phyloP scores from a whole-genome alignment of 1,284 basidiomycete genomes.

The Anthracocystis walkeri region DNA sequence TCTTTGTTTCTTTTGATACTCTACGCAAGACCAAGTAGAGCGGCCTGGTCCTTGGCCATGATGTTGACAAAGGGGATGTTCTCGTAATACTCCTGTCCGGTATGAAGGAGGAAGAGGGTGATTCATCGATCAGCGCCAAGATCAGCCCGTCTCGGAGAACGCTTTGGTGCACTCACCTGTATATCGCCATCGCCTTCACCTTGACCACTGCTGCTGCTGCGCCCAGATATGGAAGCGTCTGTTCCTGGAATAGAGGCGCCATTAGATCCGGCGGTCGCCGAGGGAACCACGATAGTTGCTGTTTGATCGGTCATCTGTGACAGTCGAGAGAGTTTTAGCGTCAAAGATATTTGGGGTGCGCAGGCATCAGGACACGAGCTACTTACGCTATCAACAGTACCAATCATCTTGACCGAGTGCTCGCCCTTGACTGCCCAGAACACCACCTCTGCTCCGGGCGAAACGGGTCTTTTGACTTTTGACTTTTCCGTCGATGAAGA shows the following conservation, averaged over 20 bases:
- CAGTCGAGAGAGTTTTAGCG: background rate
- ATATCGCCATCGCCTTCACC: background rate
- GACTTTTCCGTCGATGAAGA: background rate
- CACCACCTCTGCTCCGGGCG: conserved; percentile 32
- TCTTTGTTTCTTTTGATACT: background rate
- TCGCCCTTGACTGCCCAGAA: conserved; percentile 44
- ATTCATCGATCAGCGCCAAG: background rate
- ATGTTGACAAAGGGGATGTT: conserved; percentile 37
- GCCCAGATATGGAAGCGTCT: background rate
- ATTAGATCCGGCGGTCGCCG: background rate
- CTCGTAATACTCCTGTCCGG: conserved; percentile 6
- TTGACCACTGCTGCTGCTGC: background rate
- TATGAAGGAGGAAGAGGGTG: background rate
- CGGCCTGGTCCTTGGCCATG: conserved; percentile 32
- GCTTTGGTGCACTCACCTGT: background rate
- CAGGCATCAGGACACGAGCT: background rate
- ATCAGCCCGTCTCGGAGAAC: background rate
- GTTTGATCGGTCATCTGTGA: conserved; percentile 24
- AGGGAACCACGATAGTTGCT: conserved; percentile 9
- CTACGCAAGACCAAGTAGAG: conserved; percentile 14
- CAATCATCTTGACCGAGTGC: conserved; percentile 30
- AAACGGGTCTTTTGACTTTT: conserved; percentile 16
- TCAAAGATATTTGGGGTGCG: background rate
- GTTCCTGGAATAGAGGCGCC: background rate
- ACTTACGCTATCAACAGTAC: conserved; percentile 41